phyloP scores from a whole-genome alignment of 2,329 filamentous ascomycete species.

The Microdochium paspali region DNA sequence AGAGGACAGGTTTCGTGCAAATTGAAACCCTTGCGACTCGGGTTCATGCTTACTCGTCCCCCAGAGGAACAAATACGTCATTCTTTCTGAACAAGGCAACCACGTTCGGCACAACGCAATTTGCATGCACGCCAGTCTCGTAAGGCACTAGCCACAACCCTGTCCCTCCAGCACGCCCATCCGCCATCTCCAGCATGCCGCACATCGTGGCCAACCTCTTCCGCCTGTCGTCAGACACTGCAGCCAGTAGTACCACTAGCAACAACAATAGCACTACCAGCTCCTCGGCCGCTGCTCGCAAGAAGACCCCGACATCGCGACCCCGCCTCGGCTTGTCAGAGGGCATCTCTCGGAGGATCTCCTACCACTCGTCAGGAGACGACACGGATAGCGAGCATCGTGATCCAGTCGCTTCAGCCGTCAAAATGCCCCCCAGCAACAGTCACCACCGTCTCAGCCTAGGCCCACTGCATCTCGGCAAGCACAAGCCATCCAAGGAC shows the following conservation, averaged over 20 bases:
- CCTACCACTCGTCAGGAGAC: slow-evolving; percentile 25
- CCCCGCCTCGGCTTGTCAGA: slow-evolving; percentile 12
- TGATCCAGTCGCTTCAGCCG: slow-evolving; percentile 8
- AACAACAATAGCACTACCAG: slow-evolving; percentile 37
- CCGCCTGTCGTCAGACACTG: slow-evolving; percentile 28
- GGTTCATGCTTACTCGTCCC: no score
- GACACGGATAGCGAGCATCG: slow-evolving; percentile 17
- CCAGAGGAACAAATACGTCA: neutral
- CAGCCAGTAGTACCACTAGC: neutral
- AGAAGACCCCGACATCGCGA: slow-evolving; percentile 18
- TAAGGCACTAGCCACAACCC: neutral
- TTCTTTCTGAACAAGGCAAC: neutral
- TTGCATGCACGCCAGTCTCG: neutral
- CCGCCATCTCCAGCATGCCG: slow-evolving; percentile 33
- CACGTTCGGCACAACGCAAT: neutral
- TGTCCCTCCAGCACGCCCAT: neutral
- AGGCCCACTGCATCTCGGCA: slow-evolving; percentile 5
- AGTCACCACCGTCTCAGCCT: slow-evolving; percentile 16
- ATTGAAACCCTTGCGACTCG: neutral
- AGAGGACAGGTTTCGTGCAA: neutral
- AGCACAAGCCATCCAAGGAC: slow-evolving; percentile 12
- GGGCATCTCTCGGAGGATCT: slow-evolving; percentile 22
- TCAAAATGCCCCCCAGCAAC: slow-evolving; percentile 29
- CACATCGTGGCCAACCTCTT: slow-evolving; percentile 49
- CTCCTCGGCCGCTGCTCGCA: slow-evolving; percentile 30